Conservation (phyloP, 768 basidiomycete genomes). For the Pilatotrama ljubarskyi region DNA sequence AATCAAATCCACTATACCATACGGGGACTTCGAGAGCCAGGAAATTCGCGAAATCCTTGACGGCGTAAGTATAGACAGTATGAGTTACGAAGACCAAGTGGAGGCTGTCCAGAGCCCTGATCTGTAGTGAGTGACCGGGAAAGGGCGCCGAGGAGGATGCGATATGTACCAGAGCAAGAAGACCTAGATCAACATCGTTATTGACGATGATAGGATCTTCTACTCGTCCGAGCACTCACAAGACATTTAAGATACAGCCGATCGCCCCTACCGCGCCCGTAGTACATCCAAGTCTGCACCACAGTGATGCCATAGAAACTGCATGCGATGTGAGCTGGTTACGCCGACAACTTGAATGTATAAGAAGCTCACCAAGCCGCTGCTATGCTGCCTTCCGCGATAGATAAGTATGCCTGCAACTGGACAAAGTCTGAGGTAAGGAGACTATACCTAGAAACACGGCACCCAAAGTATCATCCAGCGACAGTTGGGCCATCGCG, state of each 20-base stretch:
- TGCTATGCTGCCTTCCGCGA: constrained; percentile 10
- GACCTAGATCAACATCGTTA: constrained; percentile 1
- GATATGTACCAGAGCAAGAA: constrained; percentile 16
- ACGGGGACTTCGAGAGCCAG: constrained; percentile 18
- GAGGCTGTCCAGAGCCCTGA: constrained; percentile 21
- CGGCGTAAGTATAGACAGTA: constrained; percentile 27
- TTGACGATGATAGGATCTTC: neutral
- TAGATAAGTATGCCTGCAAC: neutral
- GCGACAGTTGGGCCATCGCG: constrained; percentile 8
- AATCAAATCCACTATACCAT: constrained; percentile 16
- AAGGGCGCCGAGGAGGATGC: neutral
- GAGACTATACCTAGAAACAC: constrained; percentile 22
- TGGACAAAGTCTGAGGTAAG: no score
- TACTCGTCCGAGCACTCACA: constrained; percentile 1
- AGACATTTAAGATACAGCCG: constrained; percentile 6
- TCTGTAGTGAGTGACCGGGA: neutral
- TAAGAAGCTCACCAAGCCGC: constrained; percentile 6
- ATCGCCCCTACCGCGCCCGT: constrained; percentile 10
- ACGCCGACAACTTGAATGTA: no score
- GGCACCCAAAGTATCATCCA: constrained; percentile 23
- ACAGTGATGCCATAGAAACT: constrained; percentile 27
- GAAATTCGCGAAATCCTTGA: constrained; percentile 26
- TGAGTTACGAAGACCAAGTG: constrained; percentile 21
- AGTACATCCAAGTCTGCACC: constrained; percentile 24
- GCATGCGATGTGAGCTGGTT: neutral